phyloP scores from a whole-genome alignment of 768 basidiomycete genomes.

The Rhizopogon vinicolor region DNA sequence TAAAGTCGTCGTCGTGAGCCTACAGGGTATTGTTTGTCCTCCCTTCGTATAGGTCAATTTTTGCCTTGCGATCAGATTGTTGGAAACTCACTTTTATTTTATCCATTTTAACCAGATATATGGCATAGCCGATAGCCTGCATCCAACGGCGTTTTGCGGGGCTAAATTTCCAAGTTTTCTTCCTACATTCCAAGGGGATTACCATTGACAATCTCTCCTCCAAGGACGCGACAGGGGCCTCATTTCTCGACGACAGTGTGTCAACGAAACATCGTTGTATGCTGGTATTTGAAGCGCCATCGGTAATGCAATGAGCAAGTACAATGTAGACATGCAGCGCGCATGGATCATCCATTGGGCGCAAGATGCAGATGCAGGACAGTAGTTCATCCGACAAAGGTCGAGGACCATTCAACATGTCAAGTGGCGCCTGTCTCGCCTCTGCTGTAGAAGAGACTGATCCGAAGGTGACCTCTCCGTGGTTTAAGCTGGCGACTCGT shows the following conservation, averaged over 20 bases:
- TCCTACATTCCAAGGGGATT: conserved; percentile 32
- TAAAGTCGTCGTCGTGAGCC: conserved; percentile 28
- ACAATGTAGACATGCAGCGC: conserved; percentile 39
- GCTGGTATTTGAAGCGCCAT: conserved; percentile 40
- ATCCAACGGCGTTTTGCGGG: conserved; percentile 41
- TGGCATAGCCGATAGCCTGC: conserved; percentile 34
- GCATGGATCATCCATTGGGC: conserved; percentile 29
- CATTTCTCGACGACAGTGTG: conserved; percentile 19
- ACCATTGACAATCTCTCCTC: conserved; percentile 38
- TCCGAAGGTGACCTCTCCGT: conserved; percentile 36
- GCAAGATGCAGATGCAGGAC: conserved; percentile 38
- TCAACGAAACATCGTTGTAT: conserved; percentile 43
- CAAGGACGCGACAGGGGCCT: conserved; percentile 20
- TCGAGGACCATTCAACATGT: conserved; percentile 29
- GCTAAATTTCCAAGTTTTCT: conserved; percentile 28
- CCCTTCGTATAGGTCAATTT: conserved; percentile 32
- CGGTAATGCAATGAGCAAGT: conserved; percentile 46
- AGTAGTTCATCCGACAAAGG: conserved; percentile 39
- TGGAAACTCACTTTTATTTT: conserved; percentile 31
- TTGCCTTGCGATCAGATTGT: neutral
- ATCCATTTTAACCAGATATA: conserved; percentile 27
- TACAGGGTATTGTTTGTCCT: conserved; percentile 52
- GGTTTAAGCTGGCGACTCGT: conserved; percentile 24
- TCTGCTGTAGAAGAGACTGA: conserved; percentile 30
- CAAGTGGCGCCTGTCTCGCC: conserved; percentile 23